A percentile compares a stretch with the other conserved stretches of the same genome.
These are phyloP conservation scores for Erysimum pusillum DNA, from an alignment of 441 rosid species.

Conservation along the genomic window DNA sequence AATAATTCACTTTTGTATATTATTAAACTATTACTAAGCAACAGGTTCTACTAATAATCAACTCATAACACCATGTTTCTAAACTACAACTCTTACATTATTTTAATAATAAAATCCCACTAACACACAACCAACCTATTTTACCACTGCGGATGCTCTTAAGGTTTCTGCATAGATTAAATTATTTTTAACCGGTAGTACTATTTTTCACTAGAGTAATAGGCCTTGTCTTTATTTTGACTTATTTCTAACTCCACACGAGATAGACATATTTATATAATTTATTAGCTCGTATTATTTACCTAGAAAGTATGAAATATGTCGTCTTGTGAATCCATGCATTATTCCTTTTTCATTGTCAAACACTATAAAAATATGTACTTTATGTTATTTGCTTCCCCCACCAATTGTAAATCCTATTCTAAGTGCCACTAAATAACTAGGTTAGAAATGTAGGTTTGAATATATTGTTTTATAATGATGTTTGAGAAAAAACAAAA, in stretches of 20 bases:
- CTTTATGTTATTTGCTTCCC: neutral
- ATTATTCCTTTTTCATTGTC: constrained; percentile 37
- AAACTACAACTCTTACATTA: too few species aligned
- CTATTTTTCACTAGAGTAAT: constrained; percentile 24
- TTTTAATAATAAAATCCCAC: too few species aligned
- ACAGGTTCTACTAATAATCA: too few species aligned
- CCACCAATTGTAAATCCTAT: neutral
- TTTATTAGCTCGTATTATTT: neutral
- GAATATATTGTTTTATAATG: neutral
- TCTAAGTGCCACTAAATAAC: constrained; percentile 8
- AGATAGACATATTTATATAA: constrained; percentile 5
- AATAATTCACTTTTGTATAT: too few species aligned
- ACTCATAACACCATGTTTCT: too few species aligned
- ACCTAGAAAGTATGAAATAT: constrained; percentile 30
- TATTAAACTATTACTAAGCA: too few species aligned
- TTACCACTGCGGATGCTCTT: neutral
- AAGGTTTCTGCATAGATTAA: constrained; percentile 40
- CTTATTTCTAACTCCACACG: constrained; percentile 39
- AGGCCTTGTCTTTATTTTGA: constrained; percentile 44
- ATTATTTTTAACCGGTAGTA: neutral
- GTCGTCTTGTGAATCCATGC: constrained; percentile 46
- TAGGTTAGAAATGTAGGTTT: neutral
- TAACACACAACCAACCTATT: too few species aligned
- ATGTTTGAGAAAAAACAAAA: neutral
- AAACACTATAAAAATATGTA: constrained; percentile 23